These are phyloP conservation scores for Amauroascus niger DNA, from an alignment of 2,329 filamentous ascomycete genomes.

Conservation along the genomic window DNA sequence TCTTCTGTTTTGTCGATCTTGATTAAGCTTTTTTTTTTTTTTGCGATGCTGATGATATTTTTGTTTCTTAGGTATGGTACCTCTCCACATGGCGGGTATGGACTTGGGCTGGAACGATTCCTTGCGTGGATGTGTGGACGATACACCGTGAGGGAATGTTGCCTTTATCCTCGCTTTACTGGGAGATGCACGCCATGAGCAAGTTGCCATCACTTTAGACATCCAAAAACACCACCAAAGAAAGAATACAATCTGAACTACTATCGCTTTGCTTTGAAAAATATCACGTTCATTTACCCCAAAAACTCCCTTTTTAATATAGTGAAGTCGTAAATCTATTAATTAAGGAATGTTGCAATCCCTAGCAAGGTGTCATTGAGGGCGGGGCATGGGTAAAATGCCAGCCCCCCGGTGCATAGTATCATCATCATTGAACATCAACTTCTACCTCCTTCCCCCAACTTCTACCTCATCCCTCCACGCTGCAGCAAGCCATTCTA, in stretches of 20 bases:
- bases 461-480: too few relatives aligned
- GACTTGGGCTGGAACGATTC: constrained; percentile 79
- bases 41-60: constrained; percentile 9
- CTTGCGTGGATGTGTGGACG: constrained; percentile 58
- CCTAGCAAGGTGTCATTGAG: background rate
- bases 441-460: background rate
- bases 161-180: constrained; percentile 44
- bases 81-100: constrained; percentile 86
- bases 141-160: constrained; percentile 54
- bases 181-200: constrained; percentile 42
- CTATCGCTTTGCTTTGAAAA: background rate
- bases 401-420: background rate
- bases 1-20: background rate
- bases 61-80: constrained; percentile 61
- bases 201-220: background rate
- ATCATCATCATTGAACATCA: background rate
- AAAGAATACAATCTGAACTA: background rate
- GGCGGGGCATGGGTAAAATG: background rate
- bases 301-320: background rate
- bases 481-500: too few relatives aligned
- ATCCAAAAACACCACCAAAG: too few relatives aligned
- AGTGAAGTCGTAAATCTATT: background rate
- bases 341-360: background rate
- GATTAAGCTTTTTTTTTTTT: background rate
- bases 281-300: background rate